These are phyloP conservation scores for Cladosporium cucumerinum DNA, from an alignment of 2,329 filamentous ascomycete genomes.

Conservation along the genomic window DNA sequence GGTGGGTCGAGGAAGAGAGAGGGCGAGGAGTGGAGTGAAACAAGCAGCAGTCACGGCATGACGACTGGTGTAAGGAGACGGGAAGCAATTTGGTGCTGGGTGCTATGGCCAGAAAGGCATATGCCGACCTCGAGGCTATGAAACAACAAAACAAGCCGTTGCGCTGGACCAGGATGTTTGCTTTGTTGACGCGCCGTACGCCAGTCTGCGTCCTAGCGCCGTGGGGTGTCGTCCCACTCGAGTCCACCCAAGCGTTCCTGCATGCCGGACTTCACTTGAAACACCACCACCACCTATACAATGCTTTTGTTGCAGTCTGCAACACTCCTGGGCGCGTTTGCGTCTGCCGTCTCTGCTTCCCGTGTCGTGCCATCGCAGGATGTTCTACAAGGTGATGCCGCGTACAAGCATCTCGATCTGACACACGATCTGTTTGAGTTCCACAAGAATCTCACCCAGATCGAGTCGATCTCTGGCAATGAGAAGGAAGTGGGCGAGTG, in stretches of 20 bases:
- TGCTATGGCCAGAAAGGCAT: constrained; percentile 13
- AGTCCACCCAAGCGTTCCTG: constrained; percentile 7
- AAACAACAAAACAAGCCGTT: constrained; percentile 16
- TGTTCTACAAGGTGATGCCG: background rate
- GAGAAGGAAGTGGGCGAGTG: constrained; percentile 68
- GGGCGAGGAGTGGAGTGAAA: background rate
- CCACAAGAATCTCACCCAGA: constrained; percentile 71
- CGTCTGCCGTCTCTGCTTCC: constrained; percentile 4
- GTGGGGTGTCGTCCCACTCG: constrained; percentile 4
- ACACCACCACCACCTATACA: constrained; percentile 2
- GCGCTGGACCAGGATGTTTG: constrained; percentile 1
- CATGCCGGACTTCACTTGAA: constrained; percentile 15
- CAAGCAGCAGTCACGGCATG: constrained; percentile 8
- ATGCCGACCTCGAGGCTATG: background rate
- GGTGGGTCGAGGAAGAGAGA: background rate
- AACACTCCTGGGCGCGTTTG: background rate
- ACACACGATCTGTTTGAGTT: constrained; percentile 60
- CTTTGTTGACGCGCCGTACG: constrained; percentile 7
- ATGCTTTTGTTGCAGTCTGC: constrained; percentile 8
- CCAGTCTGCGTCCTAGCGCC: background rate
- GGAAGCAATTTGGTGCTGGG: background rate
- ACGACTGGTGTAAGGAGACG: background rate
- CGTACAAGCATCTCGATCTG: constrained; percentile 23
- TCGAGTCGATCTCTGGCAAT: constrained; percentile 66
- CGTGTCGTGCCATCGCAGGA: background rate